phyloP scores from a whole-genome alignment of 2,329 filamentous ascomycete species.

The Sporothrix schenckii region DNA sequence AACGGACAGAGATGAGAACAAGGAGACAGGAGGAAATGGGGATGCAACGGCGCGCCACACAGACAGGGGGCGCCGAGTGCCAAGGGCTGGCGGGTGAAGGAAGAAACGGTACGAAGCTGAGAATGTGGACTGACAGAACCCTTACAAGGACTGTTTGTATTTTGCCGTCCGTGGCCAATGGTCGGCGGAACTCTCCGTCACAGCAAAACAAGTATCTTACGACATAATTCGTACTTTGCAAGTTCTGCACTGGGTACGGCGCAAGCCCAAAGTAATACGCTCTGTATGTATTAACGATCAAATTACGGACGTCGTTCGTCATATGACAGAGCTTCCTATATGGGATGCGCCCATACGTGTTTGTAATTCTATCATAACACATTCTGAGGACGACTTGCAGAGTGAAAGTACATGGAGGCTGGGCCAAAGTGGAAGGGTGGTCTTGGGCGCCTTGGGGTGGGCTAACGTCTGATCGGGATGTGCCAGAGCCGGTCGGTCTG shows the following conservation, averaged over 20 bases:
- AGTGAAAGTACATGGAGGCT: neutral
- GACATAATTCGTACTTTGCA: no score
- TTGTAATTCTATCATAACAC: no score
- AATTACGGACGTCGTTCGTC: no score
- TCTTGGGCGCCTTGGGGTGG: neutral
- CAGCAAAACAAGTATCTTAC: neutral
- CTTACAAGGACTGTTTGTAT: neutral
- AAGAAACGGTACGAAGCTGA: neutral
- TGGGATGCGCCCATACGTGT: neutral
- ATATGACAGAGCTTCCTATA: no score
- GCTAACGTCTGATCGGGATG: constrained; percentile 24
- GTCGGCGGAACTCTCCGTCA: constrained; percentile 11
- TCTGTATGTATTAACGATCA: no score
- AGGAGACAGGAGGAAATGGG: neutral
- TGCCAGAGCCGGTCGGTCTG: constrained; percentile 8
- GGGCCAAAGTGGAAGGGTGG: constrained; percentile 19
- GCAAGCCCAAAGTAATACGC: no score
- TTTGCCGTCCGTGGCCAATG: neutral
- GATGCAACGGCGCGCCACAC: constrained; percentile 22
- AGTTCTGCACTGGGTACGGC: neutral
- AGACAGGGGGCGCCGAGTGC: constrained; percentile 23
- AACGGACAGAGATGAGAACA: constrained; percentile 1
- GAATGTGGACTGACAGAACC: neutral
- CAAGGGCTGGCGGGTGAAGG: constrained; percentile 13
- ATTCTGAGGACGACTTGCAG: no score